Evolutionary conservation across 2,329 filamentous ascomycete genomes (phyloP), one percentile per base, ranked within the genome.

Genomic region (Trichophaea hybrida): DNA sequence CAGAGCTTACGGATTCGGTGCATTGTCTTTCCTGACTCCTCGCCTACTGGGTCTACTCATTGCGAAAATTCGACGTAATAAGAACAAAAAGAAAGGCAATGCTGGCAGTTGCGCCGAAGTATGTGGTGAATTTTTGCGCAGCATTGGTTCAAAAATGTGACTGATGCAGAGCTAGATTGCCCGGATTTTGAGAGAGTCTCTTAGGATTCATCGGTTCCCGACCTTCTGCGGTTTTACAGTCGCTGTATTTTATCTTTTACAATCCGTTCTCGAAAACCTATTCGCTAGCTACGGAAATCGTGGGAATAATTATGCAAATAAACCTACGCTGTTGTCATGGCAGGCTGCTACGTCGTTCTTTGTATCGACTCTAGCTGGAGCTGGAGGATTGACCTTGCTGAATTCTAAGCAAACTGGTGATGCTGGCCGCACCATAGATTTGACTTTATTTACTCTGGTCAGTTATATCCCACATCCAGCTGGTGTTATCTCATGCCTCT

Each of bases 391-490:
- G 31, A 4, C 35, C 10, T n/a, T 35, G 44, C 24, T 46, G 13
- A 38, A 55, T 17, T 17, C 33, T 48, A 35, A 34, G 17, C 33
- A 44, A 24, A 37, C 54, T 5, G 55, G 43, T 10, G 15, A 72
- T 62, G 85, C 83, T 8, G 88, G 88, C 49, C 81, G 83, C 66
- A 91, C 88, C 1, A 77, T 94, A 61, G 88, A 94, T 69, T 75
- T 94, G 35, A 91, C 87, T 0, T 75, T 94, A n/a, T 91, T 93
- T 69, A 81, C 85, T 8, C 75, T 80, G 50, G 82, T 81, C 8
- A 78, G 48, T 51, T 12, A 33, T 51, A 13, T 51, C 31, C 48
- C 48, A 1, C 48, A 6, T 1, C 31, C 15, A 6, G 6, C 12
- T 17, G 15, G 48, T 6, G 6, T 31, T 13, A 7, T 17, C 13